Evolutionary conservation across 805 yeast species (phyloP).

Genomic region (Ogataea pignaliae): DNA sequence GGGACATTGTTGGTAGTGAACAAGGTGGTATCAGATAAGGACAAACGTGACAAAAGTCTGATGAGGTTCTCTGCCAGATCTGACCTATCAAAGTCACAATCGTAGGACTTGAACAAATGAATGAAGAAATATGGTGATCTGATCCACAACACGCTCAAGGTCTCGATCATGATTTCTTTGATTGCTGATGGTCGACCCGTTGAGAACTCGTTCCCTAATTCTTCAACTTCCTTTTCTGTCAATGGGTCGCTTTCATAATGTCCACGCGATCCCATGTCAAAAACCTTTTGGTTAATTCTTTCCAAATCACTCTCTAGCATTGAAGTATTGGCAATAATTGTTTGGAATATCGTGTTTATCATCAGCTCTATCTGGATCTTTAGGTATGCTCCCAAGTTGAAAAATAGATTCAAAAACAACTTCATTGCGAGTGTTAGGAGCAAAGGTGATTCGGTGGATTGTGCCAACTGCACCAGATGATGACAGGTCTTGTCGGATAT

Average conservation of each 20-base stretch:
- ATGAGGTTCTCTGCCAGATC: slow-evolving; percentile 69
- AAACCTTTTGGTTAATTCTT: slow-evolving; percentile 25
- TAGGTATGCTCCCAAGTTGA: slow-evolving; percentile 59
- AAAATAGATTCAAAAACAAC: slow-evolving; percentile 65
- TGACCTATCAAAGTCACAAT: slow-evolving; percentile 83
- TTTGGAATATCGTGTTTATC: slow-evolving; percentile 55
- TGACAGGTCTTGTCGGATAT: slow-evolving; percentile 82
- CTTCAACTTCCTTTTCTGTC: slow-evolving; percentile 25
- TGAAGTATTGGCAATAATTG: slow-evolving; percentile 24
- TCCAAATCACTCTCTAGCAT: slow-evolving; percentile 24
- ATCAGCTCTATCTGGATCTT: slow-evolving; percentile 80
- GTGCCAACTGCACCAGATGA: slow-evolving; percentile 74
- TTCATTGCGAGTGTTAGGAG: slow-evolving; percentile 73
- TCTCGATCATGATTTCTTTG: slow-evolving; percentile 81
- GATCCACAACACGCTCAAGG: slow-evolving; percentile 76
- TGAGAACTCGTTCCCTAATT: slow-evolving; percentile 35
- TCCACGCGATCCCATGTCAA: slow-evolving; percentile 25
- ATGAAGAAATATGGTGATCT: slow-evolving; percentile 76
- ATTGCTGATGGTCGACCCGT: slow-evolving; percentile 42
- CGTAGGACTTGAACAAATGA: slow-evolving; percentile 74
- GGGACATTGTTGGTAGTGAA: slow-evolving; percentile 84
- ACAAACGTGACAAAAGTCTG: slow-evolving; percentile 67
- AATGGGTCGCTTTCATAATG: slow-evolving; percentile 21
- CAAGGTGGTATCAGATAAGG: slow-evolving; percentile 81
- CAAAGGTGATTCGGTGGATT: slow-evolving; percentile 66